Evolutionary conservation across 441 rosid species (phyloP).

Genomic region (Codiaeum variegatum): DNA sequence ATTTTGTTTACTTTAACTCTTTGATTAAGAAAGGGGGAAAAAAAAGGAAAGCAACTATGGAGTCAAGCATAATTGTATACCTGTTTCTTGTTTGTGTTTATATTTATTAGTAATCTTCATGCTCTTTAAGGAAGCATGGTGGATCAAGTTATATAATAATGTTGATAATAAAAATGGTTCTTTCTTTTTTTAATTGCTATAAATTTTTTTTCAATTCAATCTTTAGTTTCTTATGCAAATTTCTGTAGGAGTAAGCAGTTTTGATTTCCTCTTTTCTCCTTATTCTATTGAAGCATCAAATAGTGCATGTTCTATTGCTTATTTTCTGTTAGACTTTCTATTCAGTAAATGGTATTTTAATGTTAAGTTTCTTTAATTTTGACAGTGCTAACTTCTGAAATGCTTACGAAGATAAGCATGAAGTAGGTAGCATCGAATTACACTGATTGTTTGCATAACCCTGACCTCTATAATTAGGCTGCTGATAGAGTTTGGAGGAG

Average conservation of each 20-base stretch:
- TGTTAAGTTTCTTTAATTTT: slow-evolving; percentile 18
- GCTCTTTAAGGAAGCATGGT: no score
- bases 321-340: neutral
- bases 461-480: slow-evolving; percentile 52
- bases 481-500: slow-evolving; percentile 99
- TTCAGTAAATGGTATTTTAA: slow-evolving; percentile 5
- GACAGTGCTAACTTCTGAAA: slow-evolving; percentile 45
- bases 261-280: slow-evolving; percentile 28
- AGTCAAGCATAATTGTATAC: neutral
- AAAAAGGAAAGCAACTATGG: no score
- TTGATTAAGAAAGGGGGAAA: no score
- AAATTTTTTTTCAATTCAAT: no score
- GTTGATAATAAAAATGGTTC: no score
- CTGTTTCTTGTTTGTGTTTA: no score
- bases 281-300: slow-evolving; percentile 22
- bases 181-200: no score
- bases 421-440: slow-evolving; percentile 28
- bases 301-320: slow-evolving; percentile 20
- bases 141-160: no score
- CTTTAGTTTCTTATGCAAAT: no score
- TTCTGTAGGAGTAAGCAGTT: no score
- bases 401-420: slow-evolving; percentile 27
- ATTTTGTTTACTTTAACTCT: no score
- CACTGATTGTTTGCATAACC: slow-evolving; percentile 11
- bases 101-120: no score